Percentiles rank a stretch among this genome's conserved stretches.
These are phyloP conservation scores for Aureobasidium sp. DNA, from an alignment of 2,329 filamentous ascomycete species.

Conservation along the genomic window DNA sequence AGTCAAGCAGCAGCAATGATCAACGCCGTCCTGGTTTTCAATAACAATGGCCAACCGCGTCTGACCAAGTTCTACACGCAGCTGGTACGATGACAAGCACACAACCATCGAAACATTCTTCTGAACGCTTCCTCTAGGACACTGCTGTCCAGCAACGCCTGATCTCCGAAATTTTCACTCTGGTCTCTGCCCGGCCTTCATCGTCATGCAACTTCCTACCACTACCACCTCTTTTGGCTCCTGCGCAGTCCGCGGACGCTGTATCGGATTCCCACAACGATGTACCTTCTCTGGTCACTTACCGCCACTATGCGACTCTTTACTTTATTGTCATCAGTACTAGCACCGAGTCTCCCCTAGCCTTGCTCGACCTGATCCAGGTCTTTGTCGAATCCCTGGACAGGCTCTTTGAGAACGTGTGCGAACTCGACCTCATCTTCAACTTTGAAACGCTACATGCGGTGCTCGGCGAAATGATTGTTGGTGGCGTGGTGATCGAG, in stretches of 20 bases:
- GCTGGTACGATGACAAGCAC: constrained; percentile 51
- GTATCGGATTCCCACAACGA: constrained; percentile 66
- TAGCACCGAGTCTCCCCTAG: constrained; percentile 89
- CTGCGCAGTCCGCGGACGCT: constrained; percentile 33
- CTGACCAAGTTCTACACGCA: constrained; percentile 97
- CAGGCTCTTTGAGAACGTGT: constrained; percentile 94
- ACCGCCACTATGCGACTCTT: constrained; percentile 95
- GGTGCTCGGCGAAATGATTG: constrained; percentile 85
- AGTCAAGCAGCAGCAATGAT: constrained; percentile 58
- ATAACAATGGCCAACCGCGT: constrained; percentile 91
- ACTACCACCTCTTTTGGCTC: constrained; percentile 30
- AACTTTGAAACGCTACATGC: constrained; percentile 97
- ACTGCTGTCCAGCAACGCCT: constrained; percentile 95
- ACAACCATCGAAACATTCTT: neutral
- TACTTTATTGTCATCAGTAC: constrained; percentile 99
- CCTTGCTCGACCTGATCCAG: constrained; percentile 92
- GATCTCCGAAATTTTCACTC: constrained; percentile 93
- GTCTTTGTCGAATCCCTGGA: constrained; percentile 96
- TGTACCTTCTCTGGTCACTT: constrained; percentile 89
- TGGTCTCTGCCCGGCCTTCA: constrained; percentile 84
- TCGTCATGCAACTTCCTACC: constrained; percentile 97
- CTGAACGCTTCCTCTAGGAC: constrained; percentile 53
- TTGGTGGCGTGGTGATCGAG: constrained; percentile 90
- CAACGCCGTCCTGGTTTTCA: constrained; percentile 97
- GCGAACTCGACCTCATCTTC: constrained; percentile 96